Conservation (phyloP, 139 green algal species). For the Coelastrella sp. region DNA sequence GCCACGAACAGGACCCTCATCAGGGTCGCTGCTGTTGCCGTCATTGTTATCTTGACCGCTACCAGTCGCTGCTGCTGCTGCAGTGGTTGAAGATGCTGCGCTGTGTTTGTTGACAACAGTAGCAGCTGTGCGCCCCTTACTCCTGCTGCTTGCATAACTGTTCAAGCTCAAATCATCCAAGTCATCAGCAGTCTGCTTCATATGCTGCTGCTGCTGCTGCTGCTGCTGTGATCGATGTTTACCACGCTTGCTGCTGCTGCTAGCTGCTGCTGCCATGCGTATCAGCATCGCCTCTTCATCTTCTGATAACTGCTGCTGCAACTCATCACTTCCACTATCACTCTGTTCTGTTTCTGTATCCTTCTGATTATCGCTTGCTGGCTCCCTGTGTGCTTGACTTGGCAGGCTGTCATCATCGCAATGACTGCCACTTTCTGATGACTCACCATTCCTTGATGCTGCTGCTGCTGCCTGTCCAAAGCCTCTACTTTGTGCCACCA, state of each 20-base stretch:
- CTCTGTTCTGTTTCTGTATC: constrained; percentile 27
- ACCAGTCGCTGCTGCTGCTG: neutral
- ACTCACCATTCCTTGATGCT: neutral
- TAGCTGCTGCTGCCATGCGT: constrained; percentile 57
- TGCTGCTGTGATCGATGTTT: neutral
- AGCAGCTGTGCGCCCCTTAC: constrained; percentile 10
- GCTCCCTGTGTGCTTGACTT: neutral
- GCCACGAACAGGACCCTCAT: neutral
- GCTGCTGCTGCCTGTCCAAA: constrained; percentile 3
- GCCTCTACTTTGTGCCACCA: constrained; percentile 6
- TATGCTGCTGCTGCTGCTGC: constrained; percentile 33
- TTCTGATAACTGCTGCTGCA: constrained; percentile 61
- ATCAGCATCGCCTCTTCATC: constrained; percentile 76
- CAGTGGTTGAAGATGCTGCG: neutral
- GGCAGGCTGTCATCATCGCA: neutral
- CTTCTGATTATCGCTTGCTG: neutral
- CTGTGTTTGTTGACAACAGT: constrained; percentile 67
- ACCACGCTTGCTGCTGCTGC: constrained; percentile 23
- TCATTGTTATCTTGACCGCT: neutral
- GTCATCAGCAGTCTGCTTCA: neutral
- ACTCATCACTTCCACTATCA: constrained; percentile 42
- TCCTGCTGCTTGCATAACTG: neutral
- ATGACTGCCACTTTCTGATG: constrained; percentile 5
- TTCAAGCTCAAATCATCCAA: neutral
- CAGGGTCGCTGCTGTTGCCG: neutral